Evolutionary conservation across 176 grass and related monocot genomes (phyloP), one percentile per base, ranked within the genome.

Genomic region (Neostapfia colusana): DNA sequence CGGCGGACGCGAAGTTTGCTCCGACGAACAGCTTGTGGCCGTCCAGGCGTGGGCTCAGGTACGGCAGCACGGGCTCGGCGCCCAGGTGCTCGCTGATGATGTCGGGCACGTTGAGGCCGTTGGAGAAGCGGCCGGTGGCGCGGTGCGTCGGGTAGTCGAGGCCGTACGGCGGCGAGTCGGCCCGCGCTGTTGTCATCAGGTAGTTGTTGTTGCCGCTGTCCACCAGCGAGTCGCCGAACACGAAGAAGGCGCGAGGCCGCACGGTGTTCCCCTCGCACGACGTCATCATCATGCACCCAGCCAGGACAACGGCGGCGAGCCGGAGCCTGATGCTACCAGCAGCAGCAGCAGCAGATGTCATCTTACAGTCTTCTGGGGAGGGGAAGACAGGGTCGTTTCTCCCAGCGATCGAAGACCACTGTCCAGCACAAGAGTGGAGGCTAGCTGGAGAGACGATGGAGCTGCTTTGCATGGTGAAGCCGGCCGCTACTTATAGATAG

Each of bases 181-280:
- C 89, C 1, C 89, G 76, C 46, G 89, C 89, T 18, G 84, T 87
- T 5, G 89, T 87, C 0, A 37, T 23, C n/a, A 88, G 58, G 63
- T 88, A 85, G 82, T 87, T 88, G 73, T 88, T 91, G 82, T 87
- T 91, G 63, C 89, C 81, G 42, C 79, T 87, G 77, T 91, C 89
- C 15, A 91, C 89, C 7, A 91, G 81, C 7, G 89, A 91, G 61
- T 91, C 89, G 24, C 89, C 89, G 51, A 91, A 91, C 21, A 91
- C 81, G 37, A 87, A 91, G 28, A 91, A 91, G 59, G 85, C 81
- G 0, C 89, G 81, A 23, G 73, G n/a, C 1, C 13, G 3, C 13
- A 39, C 25, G n/a, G n/a, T n/a, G 14, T 5, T 31, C 26, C 25
- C 50, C 31, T 53, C 50, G 50, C 50, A 53, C 50, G 9, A 6